Evolutionary conservation across 331 rosid species (phyloP).

Genomic region (Prunus yedoensis): DNA sequence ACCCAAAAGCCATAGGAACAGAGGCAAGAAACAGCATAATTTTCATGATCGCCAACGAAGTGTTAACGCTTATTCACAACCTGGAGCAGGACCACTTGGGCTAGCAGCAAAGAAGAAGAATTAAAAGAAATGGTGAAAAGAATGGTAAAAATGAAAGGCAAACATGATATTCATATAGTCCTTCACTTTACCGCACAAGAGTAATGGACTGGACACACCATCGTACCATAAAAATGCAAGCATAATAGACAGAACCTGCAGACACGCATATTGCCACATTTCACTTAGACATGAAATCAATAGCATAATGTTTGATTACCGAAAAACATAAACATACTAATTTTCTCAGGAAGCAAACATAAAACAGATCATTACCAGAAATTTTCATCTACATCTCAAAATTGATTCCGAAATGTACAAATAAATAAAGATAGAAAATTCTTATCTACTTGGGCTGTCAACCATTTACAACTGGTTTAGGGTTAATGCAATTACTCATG

Average conservation of each 20-base stretch:
- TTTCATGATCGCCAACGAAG: conserved; percentile 77
- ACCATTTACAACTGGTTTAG: too few species aligned
- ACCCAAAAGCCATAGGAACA: conserved; percentile 17
- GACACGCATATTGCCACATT: not conserved
- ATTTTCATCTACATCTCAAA: not conserved
- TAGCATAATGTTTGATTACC: not conserved
- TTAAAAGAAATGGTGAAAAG: not conserved
- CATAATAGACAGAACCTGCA: too few species aligned
- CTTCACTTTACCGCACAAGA: not conserved
- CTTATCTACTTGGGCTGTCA: too few species aligned
- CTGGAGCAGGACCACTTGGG: conserved; percentile 93
- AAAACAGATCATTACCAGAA: not conserved
- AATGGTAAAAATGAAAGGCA: not conserved
- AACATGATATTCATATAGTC: not conserved
- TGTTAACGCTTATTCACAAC: conserved; percentile 73
- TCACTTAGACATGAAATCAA: not conserved
- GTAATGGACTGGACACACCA: not conserved
- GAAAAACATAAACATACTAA: not conserved
- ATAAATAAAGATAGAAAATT: too few species aligned
- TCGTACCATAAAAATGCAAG: not conserved
- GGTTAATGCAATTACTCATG: too few species aligned
- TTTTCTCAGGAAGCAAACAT: not conserved
- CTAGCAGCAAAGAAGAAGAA: conserved; percentile 25
- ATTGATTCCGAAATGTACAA: conserved; percentile 37
- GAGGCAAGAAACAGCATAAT: conserved; percentile 66